These are phyloP conservation scores for Miscanthus lutarioriparius DNA, from an alignment of 176 grass and related monocot genomes.

Conservation along the genomic window DNA sequence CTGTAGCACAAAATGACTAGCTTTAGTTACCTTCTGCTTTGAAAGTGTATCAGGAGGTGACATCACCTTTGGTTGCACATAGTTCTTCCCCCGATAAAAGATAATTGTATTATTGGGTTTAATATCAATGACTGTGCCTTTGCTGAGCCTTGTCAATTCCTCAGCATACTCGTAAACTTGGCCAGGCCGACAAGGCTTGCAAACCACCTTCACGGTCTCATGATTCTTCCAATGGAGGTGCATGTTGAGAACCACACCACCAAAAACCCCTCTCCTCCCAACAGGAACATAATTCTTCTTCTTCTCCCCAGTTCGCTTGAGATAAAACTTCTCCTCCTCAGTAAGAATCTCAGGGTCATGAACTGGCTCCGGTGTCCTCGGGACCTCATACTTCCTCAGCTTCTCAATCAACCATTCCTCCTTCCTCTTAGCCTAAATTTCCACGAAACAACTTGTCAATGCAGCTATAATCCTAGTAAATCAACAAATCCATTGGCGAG, in stretches of 20 bases:
- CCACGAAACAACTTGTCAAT: neutral
- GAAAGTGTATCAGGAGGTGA: conserved; percentile 71
- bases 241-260: conserved; percentile 86
- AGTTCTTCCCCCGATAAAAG: conserved; percentile 80
- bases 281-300: conserved; percentile 74
- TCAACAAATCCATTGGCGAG: neutral
- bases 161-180: conserved; percentile 70
- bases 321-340: conserved; percentile 69
- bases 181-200: conserved; percentile 63
- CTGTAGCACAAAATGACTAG: neutral
- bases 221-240: conserved; percentile 88
- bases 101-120: conserved; percentile 68
- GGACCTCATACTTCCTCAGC: conserved; percentile 69
- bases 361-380: conserved; percentile 31
- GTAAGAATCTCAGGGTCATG: conserved; percentile 79
- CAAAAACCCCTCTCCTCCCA: conserved; percentile 80
- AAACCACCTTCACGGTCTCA: conserved; percentile 70
- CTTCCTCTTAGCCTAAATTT: conserved; percentile 76
- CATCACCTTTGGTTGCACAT: conserved; percentile 73
- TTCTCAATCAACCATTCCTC: conserved; percentile 89
- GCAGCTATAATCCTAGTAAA: neutral
- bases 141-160: conserved; percentile 60
- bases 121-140: conserved; percentile 65
- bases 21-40: conserved; percentile 63
- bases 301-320: conserved; percentile 69